Evolutionary conservation across 1,284 basidiomycete genomes (phyloP).

Genomic region (Golubevia pallescens): DNA sequence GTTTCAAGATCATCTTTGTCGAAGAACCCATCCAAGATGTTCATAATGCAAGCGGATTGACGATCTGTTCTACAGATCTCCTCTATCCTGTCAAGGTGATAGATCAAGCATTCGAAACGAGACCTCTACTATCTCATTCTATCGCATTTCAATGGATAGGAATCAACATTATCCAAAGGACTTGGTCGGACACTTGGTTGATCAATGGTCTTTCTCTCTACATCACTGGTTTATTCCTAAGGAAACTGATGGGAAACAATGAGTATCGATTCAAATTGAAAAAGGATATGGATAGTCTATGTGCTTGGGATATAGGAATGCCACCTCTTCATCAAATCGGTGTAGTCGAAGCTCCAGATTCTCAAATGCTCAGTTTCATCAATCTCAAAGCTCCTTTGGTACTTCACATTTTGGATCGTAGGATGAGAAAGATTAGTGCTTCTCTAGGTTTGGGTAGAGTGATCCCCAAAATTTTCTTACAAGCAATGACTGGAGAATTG

Average conservation of each 20-base stretch:
- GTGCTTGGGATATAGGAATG: conserved; percentile 84
- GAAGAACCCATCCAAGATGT: conserved; percentile 75
- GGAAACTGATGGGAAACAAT: conserved; percentile 89
- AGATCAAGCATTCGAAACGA: conserved; percentile 89
- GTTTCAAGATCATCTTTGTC: conserved; percentile 95
- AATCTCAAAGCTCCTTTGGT: conserved; percentile 95
- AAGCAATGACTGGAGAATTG: conserved; percentile 90
- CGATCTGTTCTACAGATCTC: conserved; percentile 80
- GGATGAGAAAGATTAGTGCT: conserved; percentile 91
- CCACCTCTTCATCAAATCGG: conserved; percentile 93
- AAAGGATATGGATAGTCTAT: conserved; percentile 94
- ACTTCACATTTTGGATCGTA: conserved; percentile 90
- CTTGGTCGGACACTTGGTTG: conserved; percentile 95
- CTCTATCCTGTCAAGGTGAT: conserved; percentile 87
- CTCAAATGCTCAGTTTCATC: conserved; percentile 71
- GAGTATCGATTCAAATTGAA: conserved; percentile 95
- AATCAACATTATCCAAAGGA: conserved; percentile 91
- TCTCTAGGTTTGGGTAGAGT: conserved; percentile 92
- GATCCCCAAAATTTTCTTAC: conserved; percentile 91
- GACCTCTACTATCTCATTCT: conserved; percentile 79
- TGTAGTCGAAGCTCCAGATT: conserved; percentile 72
- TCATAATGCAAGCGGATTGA: conserved; percentile 83
- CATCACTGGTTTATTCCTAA: conserved; percentile 85
- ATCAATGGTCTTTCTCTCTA: conserved; percentile 90
- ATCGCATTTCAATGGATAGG: conserved; percentile 96